phyloP scores from a whole-genome alignment of 495 filamentous ascomycete species.

The Tetracladium setigerum region DNA sequence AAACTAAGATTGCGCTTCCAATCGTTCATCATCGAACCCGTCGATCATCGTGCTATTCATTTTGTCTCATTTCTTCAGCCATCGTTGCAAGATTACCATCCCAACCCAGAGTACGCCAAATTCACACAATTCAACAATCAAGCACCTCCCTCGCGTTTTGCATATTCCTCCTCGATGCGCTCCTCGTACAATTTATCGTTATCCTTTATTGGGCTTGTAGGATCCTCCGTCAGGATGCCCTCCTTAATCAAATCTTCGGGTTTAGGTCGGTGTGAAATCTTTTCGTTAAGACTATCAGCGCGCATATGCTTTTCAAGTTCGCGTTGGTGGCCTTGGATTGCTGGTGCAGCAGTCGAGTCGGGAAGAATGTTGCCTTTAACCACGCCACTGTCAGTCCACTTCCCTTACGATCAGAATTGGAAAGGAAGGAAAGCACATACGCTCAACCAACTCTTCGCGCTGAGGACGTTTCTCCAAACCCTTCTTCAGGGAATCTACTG shows the following conservation, averaged over 20 bases:
- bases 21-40: no score
- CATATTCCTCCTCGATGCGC: constrained; percentile 30
- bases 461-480: constrained; percentile 57
- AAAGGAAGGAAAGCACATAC: constrained; percentile 36
- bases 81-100: not conserved
- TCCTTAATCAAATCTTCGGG: constrained; percentile 68
- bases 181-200: constrained; percentile 15
- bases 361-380: constrained; percentile 73
- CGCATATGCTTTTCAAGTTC: constrained; percentile 83
- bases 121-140: constrained; percentile 3
- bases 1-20: no score
- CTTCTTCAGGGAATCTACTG: constrained; percentile 59
- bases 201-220: constrained; percentile 29
- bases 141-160: constrained; percentile 31
- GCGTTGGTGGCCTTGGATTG: constrained; percentile 66
- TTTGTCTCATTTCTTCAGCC: not conserved
- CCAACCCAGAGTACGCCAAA: not conserved
- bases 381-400: constrained; percentile 8
- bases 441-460: constrained; percentile 61
- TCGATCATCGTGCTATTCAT: not conserved
- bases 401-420: not conserved
- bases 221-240: constrained; percentile 65
- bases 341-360: constrained; percentile 63
- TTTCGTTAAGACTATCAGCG: constrained; percentile 74
- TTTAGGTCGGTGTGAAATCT: constrained; percentile 65